These are phyloP conservation scores for Pseudogymnoascus verrucosus DNA, from an alignment of 2,329 filamentous ascomycete genomes.

Conservation along the genomic window DNA sequence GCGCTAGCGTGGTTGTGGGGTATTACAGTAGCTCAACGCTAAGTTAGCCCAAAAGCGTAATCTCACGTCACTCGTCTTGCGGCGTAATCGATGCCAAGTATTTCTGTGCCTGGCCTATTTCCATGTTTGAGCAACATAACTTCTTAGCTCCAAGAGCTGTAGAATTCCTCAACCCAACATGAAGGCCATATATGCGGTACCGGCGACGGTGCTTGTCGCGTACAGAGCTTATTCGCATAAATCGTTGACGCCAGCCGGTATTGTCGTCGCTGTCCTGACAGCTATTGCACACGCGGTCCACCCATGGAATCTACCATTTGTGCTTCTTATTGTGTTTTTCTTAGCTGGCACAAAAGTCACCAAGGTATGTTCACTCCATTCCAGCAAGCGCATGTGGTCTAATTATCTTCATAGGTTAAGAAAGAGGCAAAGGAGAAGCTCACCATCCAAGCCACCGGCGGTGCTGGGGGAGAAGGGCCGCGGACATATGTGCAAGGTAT, in stretches of 20 bases:
- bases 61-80: neutral
- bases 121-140: neutral
- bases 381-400: slow-evolving; percentile 9
- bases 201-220: slow-evolving; percentile 51
- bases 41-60: slow-evolving; percentile 4
- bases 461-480: slow-evolving; percentile 69
- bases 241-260: slow-evolving; percentile 70
- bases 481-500: slow-evolving; percentile 73
- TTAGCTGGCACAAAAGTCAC: slow-evolving; percentile 75
- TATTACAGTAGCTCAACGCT: neutral
- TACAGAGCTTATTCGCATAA: slow-evolving; percentile 63
- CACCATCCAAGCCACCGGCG: slow-evolving; percentile 68
- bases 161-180: slow-evolving; percentile 30
- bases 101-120: neutral
- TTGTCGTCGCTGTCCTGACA: slow-evolving; percentile 63
- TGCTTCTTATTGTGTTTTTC: slow-evolving; percentile 77
- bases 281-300: slow-evolving; percentile 79
- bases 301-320: slow-evolving; percentile 89
- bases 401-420: slow-evolving; percentile 56
- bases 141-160: slow-evolving; percentile 8
- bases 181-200: slow-evolving; percentile 50
- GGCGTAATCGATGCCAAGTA: neutral
- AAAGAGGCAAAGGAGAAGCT: slow-evolving; percentile 75
- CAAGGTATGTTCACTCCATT: slow-evolving; percentile 46
- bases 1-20: neutral